Conservation (phyloP, 2,329 filamentous ascomycete species). For the Penicillium concentricum region DNA sequence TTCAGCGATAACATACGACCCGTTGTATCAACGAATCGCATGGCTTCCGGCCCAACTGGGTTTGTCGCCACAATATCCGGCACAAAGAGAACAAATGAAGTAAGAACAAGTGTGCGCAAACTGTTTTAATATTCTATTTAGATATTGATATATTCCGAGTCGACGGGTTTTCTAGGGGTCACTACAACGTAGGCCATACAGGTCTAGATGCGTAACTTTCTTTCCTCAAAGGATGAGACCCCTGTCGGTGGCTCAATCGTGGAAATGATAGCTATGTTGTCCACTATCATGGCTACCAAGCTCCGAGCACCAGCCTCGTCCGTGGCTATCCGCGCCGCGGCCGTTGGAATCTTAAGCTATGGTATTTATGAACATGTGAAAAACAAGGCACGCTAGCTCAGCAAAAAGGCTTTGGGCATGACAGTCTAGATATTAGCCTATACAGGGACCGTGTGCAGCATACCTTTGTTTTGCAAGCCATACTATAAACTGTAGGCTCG, state of each 20-base stretch:
- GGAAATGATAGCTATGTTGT: conserved; percentile 4
- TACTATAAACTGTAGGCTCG: not conserved
- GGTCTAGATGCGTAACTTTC: not conserved
- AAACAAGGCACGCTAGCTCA: not conserved
- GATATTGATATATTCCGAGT: not conserved
- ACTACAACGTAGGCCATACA: not conserved
- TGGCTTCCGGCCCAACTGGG: not conserved
- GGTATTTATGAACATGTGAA: not conserved
- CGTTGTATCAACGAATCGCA: conserved; percentile 3
- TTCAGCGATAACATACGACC: not conserved
- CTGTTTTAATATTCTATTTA: not conserved
- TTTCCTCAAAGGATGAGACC: not conserved
- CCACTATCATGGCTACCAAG: not conserved
- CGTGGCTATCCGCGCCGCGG: not conserved
- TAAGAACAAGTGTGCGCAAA: not conserved
- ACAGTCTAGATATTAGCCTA: not conserved
- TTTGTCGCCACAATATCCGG: not conserved
- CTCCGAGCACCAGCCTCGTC: not conserved
- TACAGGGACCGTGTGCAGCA: not conserved
- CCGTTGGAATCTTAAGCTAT: not conserved
- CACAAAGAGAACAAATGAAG: not conserved
- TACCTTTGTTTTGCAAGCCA: not conserved
- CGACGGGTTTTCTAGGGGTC: not conserved
- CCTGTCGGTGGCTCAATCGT: conserved; percentile 6
- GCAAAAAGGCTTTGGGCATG: not conserved